phyloP scores from a whole-genome alignment of 495 filamentous ascomycete species.

The Emericellopsis terricola region DNA sequence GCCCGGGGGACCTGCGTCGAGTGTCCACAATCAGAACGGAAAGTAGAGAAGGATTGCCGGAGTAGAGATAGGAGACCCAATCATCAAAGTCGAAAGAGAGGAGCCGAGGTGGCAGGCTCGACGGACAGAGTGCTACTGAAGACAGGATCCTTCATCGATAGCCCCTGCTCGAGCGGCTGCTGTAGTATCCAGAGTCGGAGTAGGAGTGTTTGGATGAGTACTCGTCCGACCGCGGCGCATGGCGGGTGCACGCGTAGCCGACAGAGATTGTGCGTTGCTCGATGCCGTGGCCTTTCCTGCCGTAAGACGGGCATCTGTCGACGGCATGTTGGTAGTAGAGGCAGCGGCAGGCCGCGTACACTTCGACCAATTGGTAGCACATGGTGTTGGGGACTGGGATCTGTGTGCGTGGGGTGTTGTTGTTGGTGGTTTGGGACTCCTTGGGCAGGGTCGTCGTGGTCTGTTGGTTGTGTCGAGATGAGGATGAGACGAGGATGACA shows the following conservation, averaged over 20 bases:
- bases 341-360: constrained; percentile 70
- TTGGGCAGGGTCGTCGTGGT: not conserved
- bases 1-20: no score
- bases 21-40: constrained; percentile 1
- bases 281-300: constrained; percentile 47
- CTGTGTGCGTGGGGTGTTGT: not conserved
- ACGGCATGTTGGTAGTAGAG: constrained; percentile 70
- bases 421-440: not conserved
- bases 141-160: constrained; percentile 35
- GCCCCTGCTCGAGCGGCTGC: constrained; percentile 21
- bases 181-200: constrained; percentile 35
- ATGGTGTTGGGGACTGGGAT: constrained; percentile 20
- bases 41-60: constrained; percentile 4
- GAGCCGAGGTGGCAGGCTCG: constrained; percentile 25
- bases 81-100: constrained; percentile 23
- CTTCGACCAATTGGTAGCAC: constrained; percentile 63
- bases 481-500: constrained; percentile 1
- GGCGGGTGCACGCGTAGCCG: constrained; percentile 50
- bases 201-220: constrained; percentile 14
- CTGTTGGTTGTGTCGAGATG: not conserved
- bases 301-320: constrained; percentile 57
- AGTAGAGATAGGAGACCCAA: constrained; percentile 31
- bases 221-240: constrained; percentile 10
- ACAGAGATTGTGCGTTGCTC: constrained; percentile 66
- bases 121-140: constrained; percentile 29